Conservation (phyloP, 352 stramenopile species). For the Phytopythium ostracodes region DNA sequence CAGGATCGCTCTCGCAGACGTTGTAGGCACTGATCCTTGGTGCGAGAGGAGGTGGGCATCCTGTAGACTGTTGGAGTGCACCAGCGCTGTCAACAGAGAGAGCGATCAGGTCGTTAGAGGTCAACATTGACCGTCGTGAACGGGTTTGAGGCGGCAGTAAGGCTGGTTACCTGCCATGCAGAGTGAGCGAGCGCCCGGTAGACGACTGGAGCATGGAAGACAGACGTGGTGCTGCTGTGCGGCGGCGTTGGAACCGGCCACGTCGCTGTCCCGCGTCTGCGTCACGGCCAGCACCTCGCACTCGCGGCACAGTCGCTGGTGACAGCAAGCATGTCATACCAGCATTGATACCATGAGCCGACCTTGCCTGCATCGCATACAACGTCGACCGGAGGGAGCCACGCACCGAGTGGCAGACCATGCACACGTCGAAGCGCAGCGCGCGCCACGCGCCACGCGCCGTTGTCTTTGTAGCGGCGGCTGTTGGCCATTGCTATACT, state of each 20-base stretch:
- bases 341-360: not conserved
- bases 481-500: slow-evolving; percentile 9
- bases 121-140: not conserved
- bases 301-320: slow-evolving; percentile 2
- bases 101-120: not conserved
- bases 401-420: slow-evolving; percentile 5
- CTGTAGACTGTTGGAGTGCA: slow-evolving; percentile 5
- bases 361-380: not conserved
- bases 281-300: slow-evolving; percentile 3
- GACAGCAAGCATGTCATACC: not conserved
- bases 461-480: not conserved
- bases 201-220: not conserved
- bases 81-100: not conserved
- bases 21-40: not conserved
- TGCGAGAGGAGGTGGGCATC: slow-evolving; percentile 1
- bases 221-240: slow-evolving; percentile 2
- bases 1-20: not conserved
- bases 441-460: slow-evolving; percentile 1
- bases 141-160: not conserved
- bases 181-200: not conserved
- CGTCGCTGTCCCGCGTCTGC: not conserved
- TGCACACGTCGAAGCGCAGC: slow-evolving; percentile 2
- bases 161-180: not conserved
- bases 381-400: not conserved
- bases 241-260: not conserved